Conservation (phyloP, 257 asterid species). For the Cruciata laevipes region DNA sequence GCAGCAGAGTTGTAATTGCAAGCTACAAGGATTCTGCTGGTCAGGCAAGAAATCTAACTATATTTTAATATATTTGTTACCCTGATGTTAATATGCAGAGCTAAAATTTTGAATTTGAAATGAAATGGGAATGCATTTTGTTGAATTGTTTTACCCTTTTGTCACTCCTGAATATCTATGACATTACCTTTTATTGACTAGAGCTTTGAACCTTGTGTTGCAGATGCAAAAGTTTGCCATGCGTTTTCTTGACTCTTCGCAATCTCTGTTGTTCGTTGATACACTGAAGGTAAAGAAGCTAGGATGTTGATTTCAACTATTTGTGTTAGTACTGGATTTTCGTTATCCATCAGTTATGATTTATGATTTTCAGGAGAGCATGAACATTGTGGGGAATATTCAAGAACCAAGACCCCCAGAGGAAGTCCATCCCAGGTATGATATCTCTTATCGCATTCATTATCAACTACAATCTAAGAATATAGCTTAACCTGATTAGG, state of each 20-base stretch:
- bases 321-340: background rate
- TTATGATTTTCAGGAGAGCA: conserved; percentile 5
- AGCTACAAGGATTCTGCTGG: conserved; percentile 23
- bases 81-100: background rate
- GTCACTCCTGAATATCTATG: background rate
- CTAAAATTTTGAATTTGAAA: background rate
- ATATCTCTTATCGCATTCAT: background rate
- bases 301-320: background rate
- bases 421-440: conserved; percentile 8
- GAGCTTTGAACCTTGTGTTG: background rate
- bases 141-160: background rate
- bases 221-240: conserved; percentile 17
- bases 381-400: conserved; percentile 1
- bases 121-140: background rate
- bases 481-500: background rate
- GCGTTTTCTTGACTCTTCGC: conserved; percentile 17
- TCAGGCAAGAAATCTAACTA: conserved; percentile 5
- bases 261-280: conserved; percentile 8
- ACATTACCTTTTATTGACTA: background rate
- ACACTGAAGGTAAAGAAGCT: conserved; percentile 1
- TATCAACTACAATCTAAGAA: background rate
- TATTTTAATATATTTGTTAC: background rate
- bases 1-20: conserved; percentile 22
- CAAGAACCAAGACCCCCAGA: background rate
- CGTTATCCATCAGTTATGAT: background rate